Evolutionary conservation across 495 filamentous ascomycete genomes (phyloP), one percentile per base, ranked within the genome.

Genomic region (Amniculicola lignicola): DNA sequence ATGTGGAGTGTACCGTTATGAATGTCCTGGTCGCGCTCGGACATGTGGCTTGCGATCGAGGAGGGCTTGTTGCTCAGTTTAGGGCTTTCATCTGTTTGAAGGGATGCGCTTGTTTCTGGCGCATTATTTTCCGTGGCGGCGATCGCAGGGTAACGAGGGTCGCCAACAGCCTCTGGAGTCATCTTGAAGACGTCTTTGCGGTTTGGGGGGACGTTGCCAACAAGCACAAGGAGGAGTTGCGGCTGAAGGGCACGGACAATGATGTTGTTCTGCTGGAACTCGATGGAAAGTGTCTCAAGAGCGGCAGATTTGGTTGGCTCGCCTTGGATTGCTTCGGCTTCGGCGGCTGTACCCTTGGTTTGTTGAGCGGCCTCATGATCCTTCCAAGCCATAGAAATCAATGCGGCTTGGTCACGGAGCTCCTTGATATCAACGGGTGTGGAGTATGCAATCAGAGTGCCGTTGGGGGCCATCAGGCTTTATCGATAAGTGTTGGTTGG

Each of bases 381-480:
- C 50, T 71, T 72, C 70, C 70, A 72, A 3, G 62, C 58, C 53
- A 74, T 59, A 12, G 69, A 64, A 11, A 70, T 64, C 16, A 70
- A 42, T 4, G 71, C 64, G 3, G 71, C 69, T 41, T 70, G 67
- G 41, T 70, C 68, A 7, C 70, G 64, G 4, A 72, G 57, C 19
- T 70, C 67, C 45, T 63, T 59, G 38, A 67, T 66, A 46, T 72
- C 57, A 4, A 62, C 57, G 5, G 70, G 69, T 24, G 67, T 71
- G 1, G 64, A 71, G 54, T 72, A 69, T 2, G 71, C 67, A 19
- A 74, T 49, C 9, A 74, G 63, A 12, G 65, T 72, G 24, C 67
- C 71, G 41, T 70, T 74, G 37, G 68, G 71, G 18, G 71, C 70
- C 65, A 74, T 74, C 12, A 71, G 25, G 50, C 67, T 69, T 25